Evolutionary conservation across 768 basidiomycete genomes (phyloP).

Genomic region (Lactarius pseudohatsudake): DNA sequence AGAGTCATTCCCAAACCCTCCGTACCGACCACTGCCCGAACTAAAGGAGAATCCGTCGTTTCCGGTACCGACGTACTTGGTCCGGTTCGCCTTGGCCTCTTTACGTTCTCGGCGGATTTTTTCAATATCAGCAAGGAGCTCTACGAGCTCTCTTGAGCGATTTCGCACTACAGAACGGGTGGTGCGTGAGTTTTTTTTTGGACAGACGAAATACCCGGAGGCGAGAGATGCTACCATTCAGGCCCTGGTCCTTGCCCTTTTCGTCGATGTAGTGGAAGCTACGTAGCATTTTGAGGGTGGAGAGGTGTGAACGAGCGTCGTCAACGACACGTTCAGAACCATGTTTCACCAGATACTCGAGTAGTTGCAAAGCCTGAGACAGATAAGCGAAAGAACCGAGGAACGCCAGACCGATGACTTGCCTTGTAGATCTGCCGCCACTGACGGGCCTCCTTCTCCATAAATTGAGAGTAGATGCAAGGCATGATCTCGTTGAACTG

Average conservation of each 20-base stretch:
- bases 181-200: neutral
- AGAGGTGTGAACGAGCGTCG: conserved; percentile 91
- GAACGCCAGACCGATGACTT: conserved; percentile 16
- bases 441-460: conserved; percentile 97
- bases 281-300: conserved; percentile 95
- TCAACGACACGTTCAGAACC: conserved; percentile 98
- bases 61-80: conserved; percentile 86
- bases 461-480: conserved; percentile 89
- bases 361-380: conserved; percentile 78
- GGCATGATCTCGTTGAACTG: conserved; percentile 99
- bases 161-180: conserved; percentile 75
- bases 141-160: conserved; percentile 89
- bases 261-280: conserved; percentile 99
- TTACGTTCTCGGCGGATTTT: conserved; percentile 84
- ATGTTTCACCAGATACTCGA: conserved; percentile 96
- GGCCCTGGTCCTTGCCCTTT: conserved; percentile 96
- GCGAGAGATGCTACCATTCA: conserved; percentile 72
- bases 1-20: conserved; percentile 65
- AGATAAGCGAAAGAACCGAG: neutral
- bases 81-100: conserved; percentile 88
- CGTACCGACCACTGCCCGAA: conserved; percentile 58
- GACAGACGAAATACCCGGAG: neutral
- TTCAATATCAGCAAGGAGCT: conserved; percentile 88
- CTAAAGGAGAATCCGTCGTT: conserved; percentile 74
- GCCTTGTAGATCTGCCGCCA: conserved; percentile 99